phyloP scores from a whole-genome alignment of 345 rosid genomes.

The Salix viminalis region DNA sequence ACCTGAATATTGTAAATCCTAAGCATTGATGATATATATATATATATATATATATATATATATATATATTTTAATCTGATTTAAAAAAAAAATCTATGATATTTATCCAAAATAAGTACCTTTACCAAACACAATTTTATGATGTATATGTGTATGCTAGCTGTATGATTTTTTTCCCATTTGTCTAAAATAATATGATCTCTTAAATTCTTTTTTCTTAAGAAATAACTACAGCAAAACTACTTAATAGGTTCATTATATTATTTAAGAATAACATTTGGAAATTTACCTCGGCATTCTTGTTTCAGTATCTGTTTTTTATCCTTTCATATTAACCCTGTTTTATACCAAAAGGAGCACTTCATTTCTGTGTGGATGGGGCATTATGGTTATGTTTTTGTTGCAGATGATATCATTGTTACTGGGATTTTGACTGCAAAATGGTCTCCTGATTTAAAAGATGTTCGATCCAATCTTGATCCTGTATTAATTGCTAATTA shows the following conservation, averaged over 20 bases:
- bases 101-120: background rate
- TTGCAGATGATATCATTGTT: constrained; percentile 77
- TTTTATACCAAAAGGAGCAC: background rate
- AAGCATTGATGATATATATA: background rate
- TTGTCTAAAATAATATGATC: background rate
- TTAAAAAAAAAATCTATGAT: background rate
- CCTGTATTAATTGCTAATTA: constrained; percentile 80
- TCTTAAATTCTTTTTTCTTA: background rate
- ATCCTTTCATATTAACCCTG: background rate
- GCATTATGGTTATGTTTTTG: background rate
- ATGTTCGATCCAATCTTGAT: constrained; percentile 92
- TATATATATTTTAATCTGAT: too few relatives aligned
- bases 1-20: background rate
- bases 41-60: background rate
- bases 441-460: constrained; percentile 93
- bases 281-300: background rate
- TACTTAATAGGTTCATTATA: background rate
- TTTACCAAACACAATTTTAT: background rate
- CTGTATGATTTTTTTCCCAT: background rate
- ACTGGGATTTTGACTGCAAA: constrained; percentile 84
- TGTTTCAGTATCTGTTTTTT: background rate
- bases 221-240: background rate
- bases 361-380: background rate
- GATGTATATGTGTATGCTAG: background rate
- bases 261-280: background rate